Base-by-base conservation (phyloP, 768 basidiomycete species). In the Paxillus rubicundulus region DNA sequence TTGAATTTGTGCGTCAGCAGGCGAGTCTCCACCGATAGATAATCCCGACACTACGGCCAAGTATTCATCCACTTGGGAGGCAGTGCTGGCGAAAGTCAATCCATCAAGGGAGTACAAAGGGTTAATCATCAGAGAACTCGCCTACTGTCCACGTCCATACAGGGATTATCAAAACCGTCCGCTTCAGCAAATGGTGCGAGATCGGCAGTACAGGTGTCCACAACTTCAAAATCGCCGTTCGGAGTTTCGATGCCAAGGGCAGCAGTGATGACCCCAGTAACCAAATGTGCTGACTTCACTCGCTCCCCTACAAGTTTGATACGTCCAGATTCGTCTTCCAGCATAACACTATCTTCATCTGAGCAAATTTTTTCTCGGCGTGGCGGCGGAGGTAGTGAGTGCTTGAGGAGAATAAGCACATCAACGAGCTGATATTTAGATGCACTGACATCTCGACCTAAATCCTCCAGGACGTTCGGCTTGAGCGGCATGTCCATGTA, bases 401-500 rank as follows among this genome's bases (percentile, higher is more conserved):
- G 89, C 96, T 98, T 64, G 38, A 53, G 45, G 10, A 45, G 41
- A 2, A 30, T 56, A 47, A 50, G 47, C 39, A 30, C 47, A 49
- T 44, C 49, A 51, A 54, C 13, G 30, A 34, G 4, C 24, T 20
- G 21, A 14, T 38, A 57, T 55, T 18, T 47, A 43, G 39, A 49
- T 44, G 18, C 18, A 77, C 91, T 60, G 63, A 98, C 97, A 61
- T 99, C 94, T 67, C 90, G 80, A 20, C 87, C 92, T 58, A 98
- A 82, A 57, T 99, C 97, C 61, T 93, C 89, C 56, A 99, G 79
- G n/a, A 99, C 90, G 63, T 98, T 98, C 0, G 96, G 96, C 65
- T 99, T 99, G 47, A 98, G 77, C 9, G 94, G 92, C 97, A 99
- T 99, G 54, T 99, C 94, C 85, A 98, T 87, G 69, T 98, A 99